phyloP scores from a whole-genome alignment of 495 filamentous ascomycete genomes.

The Pyrenula aspistea region DNA sequence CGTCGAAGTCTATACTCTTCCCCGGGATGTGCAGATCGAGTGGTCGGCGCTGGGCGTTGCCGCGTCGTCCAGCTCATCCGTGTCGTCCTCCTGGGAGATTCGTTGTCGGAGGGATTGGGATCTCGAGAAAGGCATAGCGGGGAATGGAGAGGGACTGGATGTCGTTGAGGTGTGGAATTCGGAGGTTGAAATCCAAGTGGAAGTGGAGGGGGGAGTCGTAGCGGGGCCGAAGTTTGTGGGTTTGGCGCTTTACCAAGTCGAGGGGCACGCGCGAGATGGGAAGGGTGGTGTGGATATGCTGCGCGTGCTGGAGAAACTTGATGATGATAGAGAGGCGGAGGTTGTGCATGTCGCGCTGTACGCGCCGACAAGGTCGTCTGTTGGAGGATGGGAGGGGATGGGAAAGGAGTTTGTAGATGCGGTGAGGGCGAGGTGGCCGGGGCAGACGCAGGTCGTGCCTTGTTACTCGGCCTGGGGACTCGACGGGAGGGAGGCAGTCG shows the following conservation, averaged over 20 bases:
- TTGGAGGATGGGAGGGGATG: not conserved
- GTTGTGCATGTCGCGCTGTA: constrained; percentile 23
- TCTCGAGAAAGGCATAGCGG: constrained; percentile 12
- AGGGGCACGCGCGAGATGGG: not conserved
- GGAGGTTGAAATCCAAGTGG: too few species aligned
- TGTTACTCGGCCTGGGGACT: constrained; percentile 34
- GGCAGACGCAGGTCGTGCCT: constrained; percentile 30
- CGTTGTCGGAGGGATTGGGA: constrained; percentile 7
- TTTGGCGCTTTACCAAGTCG: constrained; percentile 18
- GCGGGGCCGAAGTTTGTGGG: constrained; percentile 12
- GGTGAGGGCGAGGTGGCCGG: constrained; percentile 11
- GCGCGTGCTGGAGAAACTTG: constrained; percentile 12
- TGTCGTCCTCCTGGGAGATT: too few species aligned
- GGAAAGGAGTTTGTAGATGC: constrained; percentile 1
- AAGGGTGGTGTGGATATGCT: constrained; percentile 7
- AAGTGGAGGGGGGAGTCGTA: not conserved
- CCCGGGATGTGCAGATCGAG: constrained; percentile 56
- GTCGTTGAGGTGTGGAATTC: too few species aligned
- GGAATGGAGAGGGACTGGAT: not conserved
- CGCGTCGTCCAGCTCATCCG: constrained; percentile 10
- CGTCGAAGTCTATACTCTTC: constrained; percentile 59
- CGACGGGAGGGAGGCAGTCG: constrained; percentile 11
- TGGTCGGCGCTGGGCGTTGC: constrained; percentile 50
- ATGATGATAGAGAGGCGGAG: constrained; percentile 4
- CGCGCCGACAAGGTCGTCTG: constrained; percentile 8